These are phyloP conservation scores for Pythium periplocum DNA, from an alignment of 352 stramenopile species.

Conservation along the genomic window DNA sequence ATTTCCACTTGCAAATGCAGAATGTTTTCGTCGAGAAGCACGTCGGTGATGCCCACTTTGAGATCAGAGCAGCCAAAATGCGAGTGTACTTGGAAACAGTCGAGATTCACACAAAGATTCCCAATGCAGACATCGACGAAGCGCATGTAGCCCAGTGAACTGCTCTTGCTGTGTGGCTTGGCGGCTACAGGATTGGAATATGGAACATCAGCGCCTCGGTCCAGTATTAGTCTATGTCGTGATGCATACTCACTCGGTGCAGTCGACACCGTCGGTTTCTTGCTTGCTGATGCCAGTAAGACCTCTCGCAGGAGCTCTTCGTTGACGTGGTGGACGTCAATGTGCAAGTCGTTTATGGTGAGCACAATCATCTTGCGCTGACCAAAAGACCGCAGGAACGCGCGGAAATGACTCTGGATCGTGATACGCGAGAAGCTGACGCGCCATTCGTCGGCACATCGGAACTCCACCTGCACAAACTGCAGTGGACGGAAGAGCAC, in stretches of 20 bases:
- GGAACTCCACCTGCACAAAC: constrained; percentile 42
- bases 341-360: constrained; percentile 36
- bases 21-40: constrained; percentile 45
- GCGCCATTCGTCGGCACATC: constrained; percentile 26
- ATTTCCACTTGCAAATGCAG: constrained; percentile 34
- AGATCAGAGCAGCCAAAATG: constrained; percentile 37
- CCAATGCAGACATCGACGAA: constrained; percentile 55
- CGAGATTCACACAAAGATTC: constrained; percentile 27
- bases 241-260: not conserved
- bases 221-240: not conserved
- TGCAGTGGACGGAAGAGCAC: constrained; percentile 37
- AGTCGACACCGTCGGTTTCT: constrained; percentile 4
- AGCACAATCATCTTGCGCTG: constrained; percentile 70
- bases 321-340: constrained; percentile 31
- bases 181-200: not conserved
- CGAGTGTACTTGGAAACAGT: constrained; percentile 27
- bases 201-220: not conserved
- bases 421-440: constrained; percentile 41
- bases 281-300: not conserved
- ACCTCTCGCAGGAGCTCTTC: constrained; percentile 24
- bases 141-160: constrained; percentile 47
- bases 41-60: constrained; percentile 49
- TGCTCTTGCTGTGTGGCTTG: constrained; percentile 10
- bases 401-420: constrained; percentile 41
- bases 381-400: constrained; percentile 71